Conservation (phyloP, 2,329 filamentous ascomycete genomes). For the Xylaria sp. region DNA sequence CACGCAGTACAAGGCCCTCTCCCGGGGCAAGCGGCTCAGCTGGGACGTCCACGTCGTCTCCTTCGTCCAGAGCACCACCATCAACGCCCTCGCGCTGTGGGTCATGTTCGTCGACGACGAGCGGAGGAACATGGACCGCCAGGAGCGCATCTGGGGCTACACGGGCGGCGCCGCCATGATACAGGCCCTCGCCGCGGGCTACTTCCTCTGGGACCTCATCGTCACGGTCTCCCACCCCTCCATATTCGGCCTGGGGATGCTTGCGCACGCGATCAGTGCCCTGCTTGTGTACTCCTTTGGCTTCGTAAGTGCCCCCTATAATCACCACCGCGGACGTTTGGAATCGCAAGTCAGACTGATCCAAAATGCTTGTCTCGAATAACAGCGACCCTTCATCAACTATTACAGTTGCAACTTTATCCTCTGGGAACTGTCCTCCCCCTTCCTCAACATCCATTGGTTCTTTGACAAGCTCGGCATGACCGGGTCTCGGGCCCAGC, state of each 20-base stretch:
- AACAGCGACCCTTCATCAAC: conserved; percentile 82
- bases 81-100: conserved; percentile 74
- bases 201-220: conserved; percentile 82
- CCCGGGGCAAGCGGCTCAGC: conserved; percentile 68
- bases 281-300: conserved; percentile 75
- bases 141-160: conserved; percentile 77
- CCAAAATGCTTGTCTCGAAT: conserved; percentile 2
- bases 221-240: conserved; percentile 69
- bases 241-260: conserved; percentile 75
- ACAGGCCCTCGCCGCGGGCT: conserved; percentile 76
- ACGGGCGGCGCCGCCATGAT: conserved; percentile 72
- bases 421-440: conserved; percentile 83
- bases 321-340: neutral
- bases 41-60: conserved; percentile 88
- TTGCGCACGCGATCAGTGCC: conserved; percentile 76
- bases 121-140: conserved; percentile 65
- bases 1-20: conserved; percentile 63
- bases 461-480: conserved; percentile 85
- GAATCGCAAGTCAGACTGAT: conserved; percentile 1
- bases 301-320: conserved; percentile 64
- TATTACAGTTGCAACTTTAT: conserved; percentile 82
- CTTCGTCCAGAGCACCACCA: conserved; percentile 74
- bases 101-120: conserved; percentile 71
- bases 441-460: conserved; percentile 89
- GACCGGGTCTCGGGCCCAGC: conserved; percentile 73